Evolutionary conservation across 495 filamentous ascomycete species (phyloP).

Genomic region (Hypoxylon trugodes): DNA sequence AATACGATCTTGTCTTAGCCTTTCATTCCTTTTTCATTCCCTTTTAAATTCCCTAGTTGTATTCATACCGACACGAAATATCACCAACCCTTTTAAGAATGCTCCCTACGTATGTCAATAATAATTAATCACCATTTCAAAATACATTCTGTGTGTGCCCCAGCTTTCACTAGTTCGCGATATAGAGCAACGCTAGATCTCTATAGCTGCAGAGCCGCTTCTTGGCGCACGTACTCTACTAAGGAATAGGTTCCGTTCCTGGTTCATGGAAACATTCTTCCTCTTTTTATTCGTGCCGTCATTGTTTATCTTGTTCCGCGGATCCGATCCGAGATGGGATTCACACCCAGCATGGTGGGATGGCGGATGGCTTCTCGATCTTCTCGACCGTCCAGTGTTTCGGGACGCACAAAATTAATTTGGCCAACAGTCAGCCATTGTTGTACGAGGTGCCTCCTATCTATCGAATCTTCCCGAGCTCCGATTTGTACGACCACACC

Average conservation of each 20-base stretch:
- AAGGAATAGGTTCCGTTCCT: neutral
- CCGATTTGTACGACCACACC: conserved; percentile 17
- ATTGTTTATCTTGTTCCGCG: neutral
- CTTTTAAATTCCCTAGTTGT: no score
- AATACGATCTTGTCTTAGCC: conserved; percentile 5
- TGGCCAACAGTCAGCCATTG: neutral
- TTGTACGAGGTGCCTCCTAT: neutral
- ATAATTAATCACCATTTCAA: no score
- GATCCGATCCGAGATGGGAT: conserved; percentile 4
- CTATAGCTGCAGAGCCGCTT: conserved; percentile 23
- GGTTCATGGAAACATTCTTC: neutral
- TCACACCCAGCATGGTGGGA: neutral
- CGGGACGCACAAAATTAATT: conserved; percentile 14
- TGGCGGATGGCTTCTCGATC: neutral
- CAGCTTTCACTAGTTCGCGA: conserved; percentile 7
- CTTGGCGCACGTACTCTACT: conserved; percentile 29
- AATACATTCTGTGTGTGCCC: neutral
- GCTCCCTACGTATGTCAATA: no score
- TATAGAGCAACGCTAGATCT: conserved; percentile 34
- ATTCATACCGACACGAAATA: no score
- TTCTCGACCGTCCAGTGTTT: conserved; percentile 7
- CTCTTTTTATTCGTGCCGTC: neutral
- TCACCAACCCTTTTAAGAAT: no score
- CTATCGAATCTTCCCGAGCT: neutral
- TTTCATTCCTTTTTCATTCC: no score